Conservation (phyloP, 192 early-diverging fungal genomes). For the Rhizoclosmatium sp. region DNA sequence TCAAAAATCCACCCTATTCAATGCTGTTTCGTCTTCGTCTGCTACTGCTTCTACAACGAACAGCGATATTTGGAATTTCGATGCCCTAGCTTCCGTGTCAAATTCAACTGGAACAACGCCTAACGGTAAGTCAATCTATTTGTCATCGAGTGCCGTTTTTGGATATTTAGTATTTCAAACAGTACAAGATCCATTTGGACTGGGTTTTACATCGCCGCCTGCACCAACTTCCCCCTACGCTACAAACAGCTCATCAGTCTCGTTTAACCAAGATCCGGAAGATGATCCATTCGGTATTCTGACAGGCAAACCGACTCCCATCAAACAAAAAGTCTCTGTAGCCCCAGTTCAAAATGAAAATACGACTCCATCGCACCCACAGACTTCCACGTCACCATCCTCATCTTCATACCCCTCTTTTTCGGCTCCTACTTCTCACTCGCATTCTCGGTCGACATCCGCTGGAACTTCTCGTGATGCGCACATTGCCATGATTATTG, state of each 20-base stretch:
- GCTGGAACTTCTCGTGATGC: neutral
- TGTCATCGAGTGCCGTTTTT: neutral
- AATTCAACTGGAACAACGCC: neutral
- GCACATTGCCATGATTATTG: constrained; percentile 72
- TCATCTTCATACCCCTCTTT: neutral
- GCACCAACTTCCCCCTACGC: neutral
- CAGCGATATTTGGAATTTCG: constrained; percentile 35
- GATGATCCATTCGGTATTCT: constrained; percentile 32
- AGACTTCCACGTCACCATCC: neutral
- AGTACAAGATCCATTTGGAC: constrained; percentile 11
- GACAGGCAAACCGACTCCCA: constrained; percentile 7
- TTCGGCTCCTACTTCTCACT: neutral
- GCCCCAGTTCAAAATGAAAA: neutral
- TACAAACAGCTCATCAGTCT: neutral
- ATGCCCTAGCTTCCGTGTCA: neutral
- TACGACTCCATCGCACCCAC: neutral
- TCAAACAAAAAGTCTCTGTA: neutral
- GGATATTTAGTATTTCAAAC: neutral
- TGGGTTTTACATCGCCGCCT: neutral
- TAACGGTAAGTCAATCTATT: neutral
- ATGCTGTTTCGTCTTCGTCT: neutral
- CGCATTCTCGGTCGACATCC: neutral
- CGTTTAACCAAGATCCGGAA: neutral
- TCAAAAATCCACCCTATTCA: neutral
- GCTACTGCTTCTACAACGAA: neutral